Conservation (phyloP, 1,139 yeast species). For the Blastobotrys indianensis region DNA sequence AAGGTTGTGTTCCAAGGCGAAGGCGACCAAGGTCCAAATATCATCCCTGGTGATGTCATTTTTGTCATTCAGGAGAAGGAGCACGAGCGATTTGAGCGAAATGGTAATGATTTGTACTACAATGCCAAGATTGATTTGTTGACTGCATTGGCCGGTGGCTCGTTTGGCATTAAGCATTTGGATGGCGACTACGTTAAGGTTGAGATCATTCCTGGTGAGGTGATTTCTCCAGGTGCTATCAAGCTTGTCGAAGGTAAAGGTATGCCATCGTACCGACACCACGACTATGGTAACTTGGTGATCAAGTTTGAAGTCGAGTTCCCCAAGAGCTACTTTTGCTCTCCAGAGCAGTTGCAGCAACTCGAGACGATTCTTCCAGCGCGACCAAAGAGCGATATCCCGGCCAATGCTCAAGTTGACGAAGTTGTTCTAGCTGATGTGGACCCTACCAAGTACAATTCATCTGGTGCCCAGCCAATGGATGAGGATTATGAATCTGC, state of each 20-base stretch:
- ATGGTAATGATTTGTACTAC: conserved; percentile 81
- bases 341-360: conserved; percentile 35
- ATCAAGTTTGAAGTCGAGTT: conserved; percentile 48
- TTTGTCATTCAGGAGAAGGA: conserved; percentile 87
- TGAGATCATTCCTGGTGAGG: conserved; percentile 83
- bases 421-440: conserved; percentile 68
- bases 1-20: conserved; percentile 87
- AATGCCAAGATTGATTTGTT: conserved; percentile 85
- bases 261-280: conserved; percentile 68
- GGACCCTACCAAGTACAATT: conserved; percentile 50
- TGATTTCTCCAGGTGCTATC: conserved; percentile 74
- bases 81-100: conserved; percentile 74
- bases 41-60: conserved; percentile 94
- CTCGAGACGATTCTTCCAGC: conserved; percentile 42
- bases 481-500: conserved; percentile 53
- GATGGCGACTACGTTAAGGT: conserved; percentile 80
- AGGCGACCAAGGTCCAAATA: conserved; percentile 96
- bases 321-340: conserved; percentile 39
- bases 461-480: conserved; percentile 35
- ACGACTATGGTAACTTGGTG: conserved; percentile 45
- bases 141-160: conserved; percentile 96
- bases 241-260: conserved; percentile 91
- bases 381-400: conserved; percentile 30
- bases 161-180: conserved; percentile 73
- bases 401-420: conserved; percentile 50